Base-by-base conservation (phyloP, 192 early-diverging fungal genomes). In the Kickxella alabastrina region DNA sequence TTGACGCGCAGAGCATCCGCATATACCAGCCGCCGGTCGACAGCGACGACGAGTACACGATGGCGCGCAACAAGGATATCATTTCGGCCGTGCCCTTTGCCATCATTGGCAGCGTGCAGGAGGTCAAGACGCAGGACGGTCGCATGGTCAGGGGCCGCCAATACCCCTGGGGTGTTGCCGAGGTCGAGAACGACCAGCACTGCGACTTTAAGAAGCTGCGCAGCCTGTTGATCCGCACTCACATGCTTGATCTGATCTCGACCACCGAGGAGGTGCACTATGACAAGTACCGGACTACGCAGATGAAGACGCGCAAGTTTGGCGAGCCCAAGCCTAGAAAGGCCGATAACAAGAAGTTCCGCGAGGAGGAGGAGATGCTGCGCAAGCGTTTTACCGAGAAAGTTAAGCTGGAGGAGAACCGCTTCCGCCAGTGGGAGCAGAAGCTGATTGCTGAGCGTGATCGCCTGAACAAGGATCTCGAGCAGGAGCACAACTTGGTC, bases 371-470 rank as follows among this genome's bases (percentile, higher is more conserved):
- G 77, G 97, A 96, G 59, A 79, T 82, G 28, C 83, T 99, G 62
- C 84, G 95, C 56, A 90, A 90, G 67, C 83, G 91, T 50, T 99
- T 99, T 72, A 97, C 95, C 15, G 95, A 99, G 67, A 95, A 98
- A 68, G 97, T 98, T 46, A 86, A 93, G 49, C 68, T 87, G 55
- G 95, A 99, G 73, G 97, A 99, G 79, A 92, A 89, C 78, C 75
- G 94, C 47, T 99, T 99, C 85, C 85, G 95, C 57, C 87, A 94
- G 62, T 99, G 97, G 97, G 97, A 98, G 75, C 92, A 98, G 68
- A 83, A 70, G 55, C 70, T 82, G 18, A 95, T 99, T 79, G 86
- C 87, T 57, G 97, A 99, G 71, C 87, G 97, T 48, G 97, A 99
- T 68, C 90, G 94, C 52, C 80, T 99, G 36, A 98, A 99, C 82